Conservation (phyloP, 352 stramenopile species). For the Phytophthora niederhauseri region DNA sequence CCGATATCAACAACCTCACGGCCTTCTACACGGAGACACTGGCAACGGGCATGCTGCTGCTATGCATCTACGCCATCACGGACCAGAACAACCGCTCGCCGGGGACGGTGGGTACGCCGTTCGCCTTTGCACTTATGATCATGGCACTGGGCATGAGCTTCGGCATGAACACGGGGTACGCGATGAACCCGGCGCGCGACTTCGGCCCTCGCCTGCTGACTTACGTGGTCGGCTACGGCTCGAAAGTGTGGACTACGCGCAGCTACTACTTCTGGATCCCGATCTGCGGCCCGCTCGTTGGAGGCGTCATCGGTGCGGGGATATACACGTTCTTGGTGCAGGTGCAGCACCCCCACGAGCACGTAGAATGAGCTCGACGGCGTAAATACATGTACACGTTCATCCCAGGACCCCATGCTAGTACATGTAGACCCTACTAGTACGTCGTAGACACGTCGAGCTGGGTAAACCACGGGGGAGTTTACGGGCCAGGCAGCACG, state of each 20-base stretch:
- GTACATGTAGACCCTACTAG: background rate
- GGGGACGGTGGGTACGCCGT: constrained; percentile 18
- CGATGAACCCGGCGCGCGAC: constrained; percentile 29
- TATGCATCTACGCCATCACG: constrained; percentile 30
- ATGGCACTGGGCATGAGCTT: constrained; percentile 29
- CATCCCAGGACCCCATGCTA: background rate
- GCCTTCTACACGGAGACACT: constrained; percentile 27
- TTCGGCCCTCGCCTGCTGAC: constrained; percentile 23
- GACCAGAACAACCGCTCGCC: constrained; percentile 26
- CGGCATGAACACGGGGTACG: constrained; percentile 30
- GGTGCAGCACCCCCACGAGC: constrained; percentile 19
- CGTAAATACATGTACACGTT: background rate
- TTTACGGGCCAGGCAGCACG: background rate
- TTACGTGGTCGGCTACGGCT: constrained; percentile 20
- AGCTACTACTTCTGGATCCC: constrained; percentile 31
- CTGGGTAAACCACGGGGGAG: background rate
- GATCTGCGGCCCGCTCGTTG: constrained; percentile 11
- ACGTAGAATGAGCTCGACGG: background rate
- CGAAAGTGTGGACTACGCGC: constrained; percentile 19
- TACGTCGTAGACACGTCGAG: background rate
- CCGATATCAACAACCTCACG: constrained; percentile 28
- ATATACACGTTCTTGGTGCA: constrained; percentile 22
- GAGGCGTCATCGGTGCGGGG: constrained; percentile 17
- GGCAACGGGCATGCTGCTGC: constrained; percentile 20
- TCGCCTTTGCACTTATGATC: constrained; percentile 26